phyloP scores from a whole-genome alignment of 345 rosid species.

The Pistacia vera region DNA sequence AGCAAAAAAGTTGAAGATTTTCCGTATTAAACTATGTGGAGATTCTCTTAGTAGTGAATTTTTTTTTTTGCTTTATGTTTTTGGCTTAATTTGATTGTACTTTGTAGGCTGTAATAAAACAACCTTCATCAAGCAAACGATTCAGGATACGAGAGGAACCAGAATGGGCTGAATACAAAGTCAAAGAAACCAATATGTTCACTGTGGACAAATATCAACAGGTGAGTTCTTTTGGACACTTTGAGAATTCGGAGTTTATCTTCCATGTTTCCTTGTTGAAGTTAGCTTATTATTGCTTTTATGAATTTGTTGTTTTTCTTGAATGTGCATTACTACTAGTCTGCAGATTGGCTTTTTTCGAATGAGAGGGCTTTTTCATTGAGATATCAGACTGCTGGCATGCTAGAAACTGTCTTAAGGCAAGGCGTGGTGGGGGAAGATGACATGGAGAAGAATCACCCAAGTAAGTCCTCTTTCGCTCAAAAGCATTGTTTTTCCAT shows the following conservation, averaged over 20 bases:
- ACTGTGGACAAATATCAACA: conserved; percentile 91
- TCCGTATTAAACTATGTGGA: background rate
- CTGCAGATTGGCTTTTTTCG: conserved; percentile 88
- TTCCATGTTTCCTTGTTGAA: conserved; percentile 1
- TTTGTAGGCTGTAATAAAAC: conserved; percentile 78
- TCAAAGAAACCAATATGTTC: conserved; percentile 93
- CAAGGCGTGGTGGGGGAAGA: conserved; percentile 95
- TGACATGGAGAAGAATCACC: conserved; percentile 95
- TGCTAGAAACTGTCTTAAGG: conserved; percentile 80
- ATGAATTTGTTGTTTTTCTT: conserved; percentile 33
- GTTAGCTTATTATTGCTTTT: conserved; percentile 6
- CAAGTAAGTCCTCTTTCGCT: conserved; percentile 47
- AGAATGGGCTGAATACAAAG: conserved; percentile 91
- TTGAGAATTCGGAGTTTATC: conserved; percentile 8
- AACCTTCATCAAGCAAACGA: conserved; percentile 54
- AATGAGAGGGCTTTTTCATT: conserved; percentile 78
- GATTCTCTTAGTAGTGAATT: background rate
- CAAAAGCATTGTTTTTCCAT: background rate
- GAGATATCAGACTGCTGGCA: conserved; percentile 90
- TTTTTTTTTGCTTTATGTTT: background rate
- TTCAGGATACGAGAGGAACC: conserved; percentile 58
- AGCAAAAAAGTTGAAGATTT: background rate
- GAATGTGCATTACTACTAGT: conserved; percentile 60
- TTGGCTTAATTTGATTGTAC: conserved; percentile 9
- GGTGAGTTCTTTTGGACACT: conserved; percentile 46